These are phyloP conservation scores for Asclepias syriaca DNA, from an alignment of 257 asterid species.

Conservation along the genomic window DNA sequence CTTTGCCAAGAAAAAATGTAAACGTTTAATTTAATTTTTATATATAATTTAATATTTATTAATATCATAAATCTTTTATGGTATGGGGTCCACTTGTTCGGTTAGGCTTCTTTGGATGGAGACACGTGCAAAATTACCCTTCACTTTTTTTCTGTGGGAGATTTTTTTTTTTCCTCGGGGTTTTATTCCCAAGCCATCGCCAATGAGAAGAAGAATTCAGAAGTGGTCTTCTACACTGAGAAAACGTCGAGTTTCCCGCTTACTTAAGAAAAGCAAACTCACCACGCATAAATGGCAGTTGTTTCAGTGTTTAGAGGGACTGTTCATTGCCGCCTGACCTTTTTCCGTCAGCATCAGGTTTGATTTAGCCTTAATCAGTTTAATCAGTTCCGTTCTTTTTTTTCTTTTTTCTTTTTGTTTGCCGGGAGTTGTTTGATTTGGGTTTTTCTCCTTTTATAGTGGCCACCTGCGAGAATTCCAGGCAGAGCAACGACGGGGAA, in stretches of 20 bases:
- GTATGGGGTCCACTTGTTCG: too few species aligned
- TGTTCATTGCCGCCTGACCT: conserved; percentile 40
- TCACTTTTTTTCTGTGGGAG: neutral
- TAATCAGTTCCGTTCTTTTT: neutral
- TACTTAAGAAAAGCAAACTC: neutral
- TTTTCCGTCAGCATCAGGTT: conserved; percentile 51
- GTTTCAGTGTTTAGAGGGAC: conserved; percentile 57
- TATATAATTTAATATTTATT: too few species aligned
- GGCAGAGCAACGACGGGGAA: conserved; percentile 30
- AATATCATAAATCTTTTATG: too few species aligned
- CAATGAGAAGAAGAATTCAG: neutral
- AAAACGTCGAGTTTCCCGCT: neutral
- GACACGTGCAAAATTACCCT: conserved; percentile 6
- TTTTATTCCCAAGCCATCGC: neutral
- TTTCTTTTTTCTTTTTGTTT: neutral
- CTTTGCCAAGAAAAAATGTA: too few species aligned
- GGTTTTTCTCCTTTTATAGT: conserved; percentile 27
- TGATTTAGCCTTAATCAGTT: neutral
- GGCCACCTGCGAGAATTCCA: conserved; percentile 35
- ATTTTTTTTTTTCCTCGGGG: neutral
- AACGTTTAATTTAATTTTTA: too few species aligned
- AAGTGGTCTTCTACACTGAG: neutral
- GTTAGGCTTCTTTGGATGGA: neutral
- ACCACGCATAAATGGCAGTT: conserved; percentile 36
- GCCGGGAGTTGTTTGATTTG: neutral